Percentiles rank a stretch among this genome's conserved stretches.
phyloP scores from a whole-genome alignment of 2,329 filamentous ascomycete genomes.

The Volutella citrinella region DNA sequence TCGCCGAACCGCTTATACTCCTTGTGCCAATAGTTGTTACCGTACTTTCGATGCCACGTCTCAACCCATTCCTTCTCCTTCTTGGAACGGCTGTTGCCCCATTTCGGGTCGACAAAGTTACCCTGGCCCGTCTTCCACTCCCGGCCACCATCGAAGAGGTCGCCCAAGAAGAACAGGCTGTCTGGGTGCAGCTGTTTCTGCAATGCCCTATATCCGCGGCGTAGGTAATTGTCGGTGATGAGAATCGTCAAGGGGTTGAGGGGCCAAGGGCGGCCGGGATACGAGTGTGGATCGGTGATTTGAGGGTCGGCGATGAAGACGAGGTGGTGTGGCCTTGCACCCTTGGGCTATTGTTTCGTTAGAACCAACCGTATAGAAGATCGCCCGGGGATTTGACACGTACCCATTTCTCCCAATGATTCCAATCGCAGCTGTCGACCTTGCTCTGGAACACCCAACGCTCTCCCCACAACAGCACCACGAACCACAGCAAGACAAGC shows the following conservation, averaged over 20 bases:
- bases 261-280: constrained; percentile 71
- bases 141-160: constrained; percentile 91
- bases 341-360: constrained; percentile 58
- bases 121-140: constrained; percentile 81
- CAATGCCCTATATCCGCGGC: constrained; percentile 75
- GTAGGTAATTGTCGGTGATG: constrained; percentile 87
- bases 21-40: constrained; percentile 76
- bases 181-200: constrained; percentile 77
- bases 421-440: constrained; percentile 75
- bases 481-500: constrained; percentile 70
- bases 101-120: constrained; percentile 56
- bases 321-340: constrained; percentile 77
- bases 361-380: too few relatives aligned
- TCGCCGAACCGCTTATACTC: constrained; percentile 85
- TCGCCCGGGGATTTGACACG: too few relatives aligned
- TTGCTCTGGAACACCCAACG: constrained; percentile 70
- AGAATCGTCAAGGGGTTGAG: constrained; percentile 50
- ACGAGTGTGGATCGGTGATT: constrained; percentile 91
- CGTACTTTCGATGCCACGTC: constrained; percentile 71
- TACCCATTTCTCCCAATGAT: constrained; percentile 91
- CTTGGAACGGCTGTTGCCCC: constrained; percentile 50
- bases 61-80: constrained; percentile 56
- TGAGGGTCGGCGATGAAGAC: constrained; percentile 88
- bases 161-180: constrained; percentile 85
- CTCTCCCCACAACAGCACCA: constrained; percentile 82